Evolutionary conservation across 2,329 filamentous ascomycete genomes (phyloP), one percentile per base, ranked within the genome.

Genomic region (Hymenoscyphus occultus): DNA sequence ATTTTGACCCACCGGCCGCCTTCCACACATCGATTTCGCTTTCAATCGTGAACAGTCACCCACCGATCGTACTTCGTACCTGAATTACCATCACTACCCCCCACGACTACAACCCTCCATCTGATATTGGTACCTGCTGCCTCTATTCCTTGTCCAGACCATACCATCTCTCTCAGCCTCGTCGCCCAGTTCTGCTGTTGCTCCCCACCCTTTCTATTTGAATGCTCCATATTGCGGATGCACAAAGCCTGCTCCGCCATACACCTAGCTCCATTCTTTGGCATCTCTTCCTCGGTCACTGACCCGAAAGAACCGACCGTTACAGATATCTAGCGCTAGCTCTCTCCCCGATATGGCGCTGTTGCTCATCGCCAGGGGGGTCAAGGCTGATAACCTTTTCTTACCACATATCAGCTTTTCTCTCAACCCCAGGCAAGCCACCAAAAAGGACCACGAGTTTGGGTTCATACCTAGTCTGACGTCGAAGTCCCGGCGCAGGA

Each of bases 321-420:
- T 31, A 13, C 59, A 28, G 22, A 31, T 51, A 22, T 28, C 48
- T 51, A 51, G 19, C 6, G 22, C 31, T 42, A 57, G n/a, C 39
- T 13, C 35, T 35, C 22, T 22, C 22, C 22, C 48, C 48, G 48
- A 51, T 51, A 51, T 51, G n/a, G 48, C 48, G 48, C 48, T 51
- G 22, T 51, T 22, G 13, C n/a, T 51, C 48, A 59, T 35, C 45
- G 39, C 64, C 62, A 66, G 64, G 48, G 48, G 67, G 67, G 59
- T 68, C 67, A 68, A 72, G 71, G 71, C 71, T 73, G 71, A 73
- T 70, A 65, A 39, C 63, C 32, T 69, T 67, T 51, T 71, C 71
- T 73, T 67, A 73, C 70, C 70, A 69, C 68, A 69, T 71, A 69
- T 73, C 71, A 72, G 72, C 72, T 70, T 69, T 69, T 60, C 61